phyloP scores from a whole-genome alignment of 1,139 yeast genomes.

The Hansenula lynferdii region DNA sequence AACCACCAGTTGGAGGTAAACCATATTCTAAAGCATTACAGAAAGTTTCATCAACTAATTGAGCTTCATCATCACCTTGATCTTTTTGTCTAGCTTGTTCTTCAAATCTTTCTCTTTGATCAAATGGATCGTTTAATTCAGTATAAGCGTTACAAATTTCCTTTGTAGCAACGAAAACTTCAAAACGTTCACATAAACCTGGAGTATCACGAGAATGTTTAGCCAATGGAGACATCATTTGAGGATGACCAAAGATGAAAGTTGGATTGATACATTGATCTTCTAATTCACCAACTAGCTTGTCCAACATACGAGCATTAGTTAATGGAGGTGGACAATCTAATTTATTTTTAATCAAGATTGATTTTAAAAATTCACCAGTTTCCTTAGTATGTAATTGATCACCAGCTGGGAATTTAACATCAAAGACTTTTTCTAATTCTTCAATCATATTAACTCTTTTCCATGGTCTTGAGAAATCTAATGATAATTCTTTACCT shows the following conservation, averaged over 20 bases:
- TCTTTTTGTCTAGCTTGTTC: constrained; percentile 99
- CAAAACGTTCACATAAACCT: constrained; percentile 97
- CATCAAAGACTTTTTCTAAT: constrained; percentile 80
- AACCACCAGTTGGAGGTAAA: constrained; percentile 98
- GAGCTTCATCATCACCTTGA: constrained; percentile 99
- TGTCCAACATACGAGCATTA: constrained; percentile 98
- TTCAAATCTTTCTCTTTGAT: constrained; percentile 94
- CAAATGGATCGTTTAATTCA: constrained; percentile 98
- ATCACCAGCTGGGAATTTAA: constrained; percentile 94
- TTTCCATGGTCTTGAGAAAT: constrained; percentile 97
- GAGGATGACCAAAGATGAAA: constrained; percentile 97
- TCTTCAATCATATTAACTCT: constrained; percentile 97
- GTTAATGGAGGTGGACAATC: constrained; percentile 97
- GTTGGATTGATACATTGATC: constrained; percentile 95
- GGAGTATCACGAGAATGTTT: constrained; percentile 89
- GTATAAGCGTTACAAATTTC: constrained; percentile 98
- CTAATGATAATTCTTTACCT: constrained; percentile 63
- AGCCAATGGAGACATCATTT: constrained; percentile 99
- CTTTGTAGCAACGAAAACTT: constrained; percentile 97
- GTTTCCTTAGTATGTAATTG: constrained; percentile 93
- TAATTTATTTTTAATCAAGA: constrained; percentile 73
- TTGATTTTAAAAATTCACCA: constrained; percentile 79
- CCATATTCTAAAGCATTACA: constrained; percentile 98
- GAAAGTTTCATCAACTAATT: constrained; percentile 92
- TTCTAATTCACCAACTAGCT: constrained; percentile 93